Evolutionary conservation across 2,329 filamentous ascomycete genomes (phyloP), one percentile per base, ranked within the genome.

Genomic region (Emmonsia crescens): DNA sequence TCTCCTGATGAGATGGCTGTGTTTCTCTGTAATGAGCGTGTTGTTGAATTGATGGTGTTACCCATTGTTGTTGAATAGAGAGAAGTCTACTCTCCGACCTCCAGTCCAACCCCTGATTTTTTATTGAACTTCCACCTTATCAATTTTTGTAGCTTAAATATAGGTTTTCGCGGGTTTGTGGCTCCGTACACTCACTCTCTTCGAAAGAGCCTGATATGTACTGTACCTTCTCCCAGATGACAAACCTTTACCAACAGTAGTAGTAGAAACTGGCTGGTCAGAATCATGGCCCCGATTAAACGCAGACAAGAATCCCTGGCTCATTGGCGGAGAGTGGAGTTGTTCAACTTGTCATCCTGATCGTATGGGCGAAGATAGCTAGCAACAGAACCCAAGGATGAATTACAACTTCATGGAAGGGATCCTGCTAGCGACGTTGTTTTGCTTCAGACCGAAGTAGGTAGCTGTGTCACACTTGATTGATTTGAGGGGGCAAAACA

Each of bases 171-270:
- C n/a, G 33, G 42, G 24, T 58, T 61, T 61, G n/a, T 27, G 6
- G 31, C 52, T 49, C 60, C 54, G 5, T 58, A 61, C n/a, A 29
- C 60, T 14, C 9, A 27, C 29, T 51, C 29, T 51, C 54, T 36
- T 33, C 36, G n/a, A 64, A 64, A 62, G 57, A 64, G 31, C 62
- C 62, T 24, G 60, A 64, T 57, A 36, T 33, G 24, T 61, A 51
- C 48, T 51, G 24, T 61, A 51, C 48, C 46, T 64, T 21, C 57
- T 56, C 33, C 56, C 57, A 19, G 40, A 55, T 29, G 29, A 51
- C 10, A 24, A 10, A n/a, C 36, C 55, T 36, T 33, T 64, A 29
- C 60, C 62, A 57, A 62, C 56, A 49, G 40, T 62, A 16, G 62
- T 52, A 52, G 27, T 64, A 38, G 60, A 64, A 46, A 40, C 56